Conservation (phyloP, 2,329 filamentous ascomycete genomes). For the Fusarium nisikadoi region DNA sequence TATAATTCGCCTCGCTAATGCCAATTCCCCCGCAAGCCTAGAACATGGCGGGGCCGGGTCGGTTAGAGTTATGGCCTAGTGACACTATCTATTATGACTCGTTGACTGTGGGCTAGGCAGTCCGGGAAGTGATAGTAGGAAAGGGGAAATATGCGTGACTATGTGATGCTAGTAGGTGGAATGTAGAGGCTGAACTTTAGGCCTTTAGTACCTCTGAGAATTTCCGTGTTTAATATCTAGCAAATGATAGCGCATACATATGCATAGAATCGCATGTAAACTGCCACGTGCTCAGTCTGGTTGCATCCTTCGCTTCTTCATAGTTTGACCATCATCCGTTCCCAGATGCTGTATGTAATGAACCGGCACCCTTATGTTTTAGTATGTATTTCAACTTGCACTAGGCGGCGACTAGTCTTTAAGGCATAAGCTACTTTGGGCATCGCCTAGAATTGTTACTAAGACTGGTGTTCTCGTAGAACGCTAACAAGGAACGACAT, state of each 20-base stretch:
- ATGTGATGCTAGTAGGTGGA: background rate
- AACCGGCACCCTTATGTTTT: background rate
- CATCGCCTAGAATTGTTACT: background rate
- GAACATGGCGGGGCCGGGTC: fast-evolving
- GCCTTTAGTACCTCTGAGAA: background rate
- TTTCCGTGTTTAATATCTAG: background rate
- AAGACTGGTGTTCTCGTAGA: background rate
- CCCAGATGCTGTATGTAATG: background rate
- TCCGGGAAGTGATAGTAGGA: fast-evolving
- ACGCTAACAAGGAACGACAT: background rate
- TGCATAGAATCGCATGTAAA: background rate
- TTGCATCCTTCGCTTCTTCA: background rate
- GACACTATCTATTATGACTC: background rate
- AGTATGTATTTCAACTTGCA: background rate
- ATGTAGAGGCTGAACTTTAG: background rate
- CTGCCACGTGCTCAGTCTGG: background rate
- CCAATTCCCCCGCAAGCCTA: background rate
- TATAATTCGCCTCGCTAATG: fast-evolving
- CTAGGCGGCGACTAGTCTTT: background rate
- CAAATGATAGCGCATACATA: background rate
- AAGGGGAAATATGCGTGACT: background rate
- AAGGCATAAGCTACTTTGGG: too few species aligned
- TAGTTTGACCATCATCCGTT: background rate
- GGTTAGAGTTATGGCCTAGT: background rate
- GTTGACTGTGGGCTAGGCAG: background rate